Percentiles rank a stretch among this genome's conserved stretches.
phyloP scores from a whole-genome alignment of 2,329 filamentous ascomycete species.

The Huntiella savannae region DNA sequence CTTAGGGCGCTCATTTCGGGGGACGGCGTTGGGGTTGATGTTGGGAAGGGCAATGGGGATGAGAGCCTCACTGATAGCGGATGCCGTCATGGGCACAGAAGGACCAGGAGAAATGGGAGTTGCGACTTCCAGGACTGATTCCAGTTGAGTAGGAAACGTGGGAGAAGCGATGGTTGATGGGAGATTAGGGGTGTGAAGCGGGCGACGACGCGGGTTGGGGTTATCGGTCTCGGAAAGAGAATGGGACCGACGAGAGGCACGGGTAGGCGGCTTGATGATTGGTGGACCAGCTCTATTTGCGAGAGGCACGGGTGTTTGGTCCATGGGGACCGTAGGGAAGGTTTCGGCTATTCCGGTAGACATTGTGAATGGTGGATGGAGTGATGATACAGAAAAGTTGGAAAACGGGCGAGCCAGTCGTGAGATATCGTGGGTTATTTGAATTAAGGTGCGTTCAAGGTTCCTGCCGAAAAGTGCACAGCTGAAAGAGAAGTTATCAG shows the following conservation, averaged over 20 bases:
- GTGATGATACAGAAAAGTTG: too few species aligned
- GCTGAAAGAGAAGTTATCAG: too few species aligned
- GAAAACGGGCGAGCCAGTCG: too few species aligned
- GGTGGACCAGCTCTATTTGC: neutral
- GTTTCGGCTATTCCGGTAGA: too few species aligned
- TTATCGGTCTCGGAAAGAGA: constrained; percentile 10
- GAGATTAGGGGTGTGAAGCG: constrained; percentile 2
- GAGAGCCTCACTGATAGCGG: neutral
- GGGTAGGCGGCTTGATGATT: constrained; percentile 1
- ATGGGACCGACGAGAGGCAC: constrained; percentile 9
- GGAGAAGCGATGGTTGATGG: constrained; percentile 3
- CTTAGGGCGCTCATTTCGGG: constrained; percentile 6
- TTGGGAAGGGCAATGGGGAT: constrained; percentile 9
- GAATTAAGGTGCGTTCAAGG: too few species aligned
- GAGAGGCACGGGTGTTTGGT: too few species aligned
- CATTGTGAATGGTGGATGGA: too few species aligned
- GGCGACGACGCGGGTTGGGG: constrained; percentile 2
- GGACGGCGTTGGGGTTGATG: constrained; percentile 16
- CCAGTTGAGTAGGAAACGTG: neutral
- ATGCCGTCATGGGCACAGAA: neutral
- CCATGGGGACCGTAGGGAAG: too few species aligned
- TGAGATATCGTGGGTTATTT: too few species aligned
- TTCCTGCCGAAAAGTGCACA: too few species aligned
- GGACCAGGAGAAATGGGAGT: neutral
- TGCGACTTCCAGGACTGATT: neutral